Base-by-base conservation (phyloP, 2,329 filamentous ascomycete species). In the Colletotrichum cuscutae region DNA sequence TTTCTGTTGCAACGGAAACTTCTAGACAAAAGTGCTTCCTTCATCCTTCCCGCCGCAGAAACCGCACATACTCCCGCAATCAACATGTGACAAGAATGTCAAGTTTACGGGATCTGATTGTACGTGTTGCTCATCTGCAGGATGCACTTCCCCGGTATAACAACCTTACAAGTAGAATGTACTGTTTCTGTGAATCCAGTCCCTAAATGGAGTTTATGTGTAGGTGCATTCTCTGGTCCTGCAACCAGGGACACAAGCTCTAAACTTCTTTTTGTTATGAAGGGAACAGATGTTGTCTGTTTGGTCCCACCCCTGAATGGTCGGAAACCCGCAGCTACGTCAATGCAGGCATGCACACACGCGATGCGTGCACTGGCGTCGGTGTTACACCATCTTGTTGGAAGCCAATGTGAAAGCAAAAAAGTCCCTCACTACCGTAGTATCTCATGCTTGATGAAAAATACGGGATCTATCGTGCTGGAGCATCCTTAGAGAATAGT, bases 331-430 rank as follows among this genome's bases (percentile, higher is more conserved):
- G 65, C 72, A 69, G 72, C 28, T 69, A 37, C 35, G 22, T 61
- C 13, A 64, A 68, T 63, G 72, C 64, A 72, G 57, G 60, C 57
- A 74, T 42, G 69, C 57, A 74, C 42, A 56, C 65, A 65, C 24
- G 52, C 15, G 32, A 30, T 19, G 46, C 59, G 60, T 37, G 12
- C 12, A 4, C 28, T 28, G 24, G 22, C 49, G 22, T 15, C 54
- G 13, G 35, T 37, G 53, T 28, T 22, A 19, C 37, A 53, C 35
- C 4, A 24, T 22, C 28, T 37, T 22, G 24, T 42, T 42, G 19
- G 15, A 24, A 19, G 19, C n/a, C 19, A 63, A 42, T 8, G 5
- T 6, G 6, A 35, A 1, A n/a, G 11, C 15, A 8, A 22, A 49
- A 49, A 49, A 22, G 42, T 49, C 5, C 24, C 32, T 19, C 30